These are phyloP conservation scores for Torulaspora gathmanii DNA, from an alignment of 805 yeast species.

Conservation along the genomic window DNA sequence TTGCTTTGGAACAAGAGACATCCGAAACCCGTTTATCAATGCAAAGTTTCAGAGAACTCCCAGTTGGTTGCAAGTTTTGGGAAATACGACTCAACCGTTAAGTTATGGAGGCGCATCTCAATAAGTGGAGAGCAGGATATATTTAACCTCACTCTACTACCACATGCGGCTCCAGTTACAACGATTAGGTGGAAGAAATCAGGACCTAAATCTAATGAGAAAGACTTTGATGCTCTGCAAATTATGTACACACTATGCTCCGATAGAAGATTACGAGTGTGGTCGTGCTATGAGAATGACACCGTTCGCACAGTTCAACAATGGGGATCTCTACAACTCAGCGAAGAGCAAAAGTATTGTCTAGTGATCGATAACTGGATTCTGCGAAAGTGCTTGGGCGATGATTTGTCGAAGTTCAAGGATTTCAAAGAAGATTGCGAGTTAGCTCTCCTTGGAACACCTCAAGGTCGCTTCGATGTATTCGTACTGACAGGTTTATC, in stretches of 20 bases:
- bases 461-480: conserved; percentile 40
- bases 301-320: conserved; percentile 48
- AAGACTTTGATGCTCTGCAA: conserved; percentile 28
- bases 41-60: conserved; percentile 63
- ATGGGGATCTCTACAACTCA: conserved; percentile 48
- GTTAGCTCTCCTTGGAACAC: conserved; percentile 41
- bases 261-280: conserved; percentile 57
- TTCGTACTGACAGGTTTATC: conserved; percentile 50
- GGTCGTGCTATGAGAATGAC: conserved; percentile 61
- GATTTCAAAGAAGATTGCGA: conserved; percentile 36
- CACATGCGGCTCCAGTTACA: conserved; percentile 58
- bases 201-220: conserved; percentile 33
- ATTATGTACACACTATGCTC: conserved; percentile 60
- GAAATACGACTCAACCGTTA: conserved; percentile 59
- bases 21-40: conserved; percentile 55
- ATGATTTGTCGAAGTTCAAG: conserved; percentile 1
- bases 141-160: conserved; percentile 64
- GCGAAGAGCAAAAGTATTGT: conserved; percentile 31
- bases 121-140: conserved; percentile 59
- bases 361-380: conserved; percentile 41
- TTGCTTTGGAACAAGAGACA: conserved; percentile 43
- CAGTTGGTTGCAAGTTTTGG: conserved; percentile 62
- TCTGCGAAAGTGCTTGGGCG: conserved; percentile 27
- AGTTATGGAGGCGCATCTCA: conserved; percentile 71
- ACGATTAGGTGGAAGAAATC: conserved; percentile 55